phyloP scores from a whole-genome alignment of 331 rosid species.

The Quercus phellos region DNA sequence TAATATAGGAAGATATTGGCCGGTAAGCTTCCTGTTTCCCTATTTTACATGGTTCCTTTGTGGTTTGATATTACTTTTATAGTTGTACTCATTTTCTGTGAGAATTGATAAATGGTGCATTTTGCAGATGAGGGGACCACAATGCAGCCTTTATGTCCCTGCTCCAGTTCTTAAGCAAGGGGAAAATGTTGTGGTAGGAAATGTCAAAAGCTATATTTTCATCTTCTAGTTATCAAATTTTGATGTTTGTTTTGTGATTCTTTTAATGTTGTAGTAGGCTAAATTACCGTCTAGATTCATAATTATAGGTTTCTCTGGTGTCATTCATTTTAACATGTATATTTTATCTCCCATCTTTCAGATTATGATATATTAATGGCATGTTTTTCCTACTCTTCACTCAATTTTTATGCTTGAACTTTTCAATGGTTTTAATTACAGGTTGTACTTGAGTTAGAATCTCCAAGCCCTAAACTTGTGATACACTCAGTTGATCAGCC shows the following conservation, averaged over 20 bases:
- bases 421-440: constrained; percentile 12
- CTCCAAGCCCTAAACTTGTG: constrained; percentile 50
- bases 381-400: background rate
- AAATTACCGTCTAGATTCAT: background rate
- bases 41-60: constrained; percentile 8
- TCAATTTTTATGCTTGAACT: background rate
- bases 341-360: background rate
- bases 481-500: constrained; percentile 52
- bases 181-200: constrained; percentile 65
- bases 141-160: constrained; percentile 87
- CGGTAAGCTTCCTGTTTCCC: constrained; percentile 42
- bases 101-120: constrained; percentile 14
- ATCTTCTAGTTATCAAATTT: background rate
- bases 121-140: constrained; percentile 73
- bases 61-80: background rate
- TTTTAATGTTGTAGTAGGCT: background rate
- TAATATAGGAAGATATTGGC: constrained; percentile 93
- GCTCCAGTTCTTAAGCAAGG: constrained; percentile 74
- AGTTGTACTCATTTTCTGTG: background rate
- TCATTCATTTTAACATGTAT: background rate
- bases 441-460: constrained; percentile 77
- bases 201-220: background rate
- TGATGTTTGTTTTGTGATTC: background rate
- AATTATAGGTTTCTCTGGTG: background rate
- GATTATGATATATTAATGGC: background rate